Percentiles rank a stretch among this genome's conserved stretches.
These are phyloP conservation scores for Pseudogymnoascus sp. DNA, from an alignment of 2,329 filamentous ascomycete genomes.

Conservation along the genomic window DNA sequence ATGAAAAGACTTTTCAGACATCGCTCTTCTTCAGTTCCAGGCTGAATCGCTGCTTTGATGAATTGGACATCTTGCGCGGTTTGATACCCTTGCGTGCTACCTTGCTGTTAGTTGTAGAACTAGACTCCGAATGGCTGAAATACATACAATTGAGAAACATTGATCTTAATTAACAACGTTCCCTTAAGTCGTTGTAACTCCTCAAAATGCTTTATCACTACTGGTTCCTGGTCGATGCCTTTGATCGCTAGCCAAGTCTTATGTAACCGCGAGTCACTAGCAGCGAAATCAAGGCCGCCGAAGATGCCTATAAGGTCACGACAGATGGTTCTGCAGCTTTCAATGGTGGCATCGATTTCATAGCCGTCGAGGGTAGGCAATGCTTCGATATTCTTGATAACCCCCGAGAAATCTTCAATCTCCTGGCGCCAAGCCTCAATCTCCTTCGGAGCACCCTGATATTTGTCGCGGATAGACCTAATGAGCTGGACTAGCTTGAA, in stretches of 20 bases:
- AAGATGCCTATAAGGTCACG: not conserved
- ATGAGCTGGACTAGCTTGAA: not conserved
- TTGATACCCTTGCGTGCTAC: not conserved
- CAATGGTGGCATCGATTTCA: not conserved
- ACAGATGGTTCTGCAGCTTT: not conserved
- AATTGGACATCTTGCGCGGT: not conserved
- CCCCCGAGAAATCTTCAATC: not conserved
- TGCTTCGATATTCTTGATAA: not conserved
- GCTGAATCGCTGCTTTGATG: not conserved
- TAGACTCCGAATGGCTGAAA: not conserved
- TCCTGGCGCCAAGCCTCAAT: not conserved
- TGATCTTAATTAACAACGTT: not conserved
- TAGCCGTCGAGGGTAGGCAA: not conserved
- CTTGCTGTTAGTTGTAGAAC: not conserved
- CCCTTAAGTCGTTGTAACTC: not conserved
- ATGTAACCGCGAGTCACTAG: not conserved
- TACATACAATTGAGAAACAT: not conserved
- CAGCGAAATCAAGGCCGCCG: not conserved
- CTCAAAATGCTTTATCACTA: not conserved
- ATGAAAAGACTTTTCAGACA: slow-evolving; percentile 14
- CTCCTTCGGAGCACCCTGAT: not conserved
- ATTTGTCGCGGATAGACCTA: not conserved
- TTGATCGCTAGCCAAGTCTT: not conserved
- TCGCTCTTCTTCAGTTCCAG: not conserved
- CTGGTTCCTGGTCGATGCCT: not conserved